Base-by-base conservation (phyloP, 2,329 filamentous ascomycete species). In the Neofusicoccum umdonicola region DNA sequence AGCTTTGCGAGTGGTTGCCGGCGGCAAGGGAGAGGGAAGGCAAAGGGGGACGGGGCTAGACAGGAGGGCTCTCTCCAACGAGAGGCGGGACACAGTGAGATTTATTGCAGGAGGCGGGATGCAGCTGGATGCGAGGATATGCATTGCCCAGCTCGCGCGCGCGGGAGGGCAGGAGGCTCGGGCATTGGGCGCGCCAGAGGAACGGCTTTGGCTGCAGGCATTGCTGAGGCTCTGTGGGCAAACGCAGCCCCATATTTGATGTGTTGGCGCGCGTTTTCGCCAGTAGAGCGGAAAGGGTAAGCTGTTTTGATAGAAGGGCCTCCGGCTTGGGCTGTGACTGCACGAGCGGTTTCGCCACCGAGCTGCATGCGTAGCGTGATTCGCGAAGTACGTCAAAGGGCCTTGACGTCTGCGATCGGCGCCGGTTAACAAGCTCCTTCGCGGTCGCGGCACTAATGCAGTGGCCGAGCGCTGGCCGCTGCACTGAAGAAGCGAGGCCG, bases 191-290 rank as follows among this genome's bases (percentile, higher is more conserved):
- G 47, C 7, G 27, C 27, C 27, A 31, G 27, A 31, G 27, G 27
- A 31, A 31, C 27, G 27, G 27, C 27, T 31, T 48, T 22, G 45
- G 52, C 52, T 57, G 52, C 52, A 57, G 37, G 37, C 13, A 41
- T 54, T 13, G 50, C 47, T 58, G 77, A 76, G 77, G 77, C 77
- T 79, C 77, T 78, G 52, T 50, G 42, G 73, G 72, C 67, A 69
- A 71, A 77, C 78, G 54, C 54, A 39, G 79, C 76, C 78, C 79
- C 79, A 79, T 80, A 79, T 75, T 41, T 91, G 91, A 93, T 96
- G 92, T 90, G 92, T 85, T 96, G 92, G 92, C 92, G 89, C 88
- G 83, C 84, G 84, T 89, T 84, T 84, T 87, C 86, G 86, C 91
- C 91, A 94, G 89, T 93, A 88, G 85, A 88, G 39, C 71, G 42